Conservation (phyloP, 805 yeast genomes). For the Kodamaea leandrae region DNA sequence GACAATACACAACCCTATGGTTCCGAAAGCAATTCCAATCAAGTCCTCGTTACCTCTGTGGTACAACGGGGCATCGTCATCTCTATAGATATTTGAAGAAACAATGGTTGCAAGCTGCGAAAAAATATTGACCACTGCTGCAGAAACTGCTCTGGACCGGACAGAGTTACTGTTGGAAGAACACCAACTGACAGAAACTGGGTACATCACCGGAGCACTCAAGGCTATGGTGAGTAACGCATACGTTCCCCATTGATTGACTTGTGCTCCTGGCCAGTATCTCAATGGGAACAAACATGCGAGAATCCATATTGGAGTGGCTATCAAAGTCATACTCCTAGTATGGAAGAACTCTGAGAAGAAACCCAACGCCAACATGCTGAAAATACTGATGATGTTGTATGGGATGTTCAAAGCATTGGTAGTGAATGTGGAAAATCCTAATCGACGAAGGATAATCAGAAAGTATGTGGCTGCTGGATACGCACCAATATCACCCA, state of each 20-base stretch:
- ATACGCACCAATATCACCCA: slow-evolving; percentile 20
- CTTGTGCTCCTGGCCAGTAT: slow-evolving; percentile 44
- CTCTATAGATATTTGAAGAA: slow-evolving; percentile 54
- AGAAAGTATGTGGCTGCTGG: slow-evolving; percentile 16
- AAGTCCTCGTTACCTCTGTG: slow-evolving; percentile 52
- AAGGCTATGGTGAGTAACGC: slow-evolving; percentile 37
- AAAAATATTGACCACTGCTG: slow-evolving; percentile 64
- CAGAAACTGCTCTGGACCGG: slow-evolving; percentile 60
- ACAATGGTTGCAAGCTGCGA: slow-evolving; percentile 60
- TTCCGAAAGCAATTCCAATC: slow-evolving; percentile 36
- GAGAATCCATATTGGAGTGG: slow-evolving; percentile 18
- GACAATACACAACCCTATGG: slow-evolving; percentile 26
- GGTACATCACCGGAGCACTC: slow-evolving; percentile 50
- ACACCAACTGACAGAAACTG: slow-evolving; percentile 58
- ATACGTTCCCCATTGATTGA: slow-evolving; percentile 43
- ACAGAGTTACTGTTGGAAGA: slow-evolving; percentile 63
- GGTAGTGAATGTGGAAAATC: slow-evolving; percentile 52
- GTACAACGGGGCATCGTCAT: slow-evolving; percentile 59
- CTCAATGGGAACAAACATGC: slow-evolving; percentile 26
- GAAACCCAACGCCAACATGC: slow-evolving; percentile 23
- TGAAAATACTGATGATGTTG: slow-evolving; percentile 24
- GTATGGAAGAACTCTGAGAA: slow-evolving; percentile 24
- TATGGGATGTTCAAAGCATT: slow-evolving; percentile 54
- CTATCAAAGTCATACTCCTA: slow-evolving; percentile 14
- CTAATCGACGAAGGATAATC: slow-evolving; percentile 29